These are phyloP conservation scores for Ceratocystis ficicola DNA, from an alignment of 2,329 filamentous ascomycete species.

Conservation along the genomic window DNA sequence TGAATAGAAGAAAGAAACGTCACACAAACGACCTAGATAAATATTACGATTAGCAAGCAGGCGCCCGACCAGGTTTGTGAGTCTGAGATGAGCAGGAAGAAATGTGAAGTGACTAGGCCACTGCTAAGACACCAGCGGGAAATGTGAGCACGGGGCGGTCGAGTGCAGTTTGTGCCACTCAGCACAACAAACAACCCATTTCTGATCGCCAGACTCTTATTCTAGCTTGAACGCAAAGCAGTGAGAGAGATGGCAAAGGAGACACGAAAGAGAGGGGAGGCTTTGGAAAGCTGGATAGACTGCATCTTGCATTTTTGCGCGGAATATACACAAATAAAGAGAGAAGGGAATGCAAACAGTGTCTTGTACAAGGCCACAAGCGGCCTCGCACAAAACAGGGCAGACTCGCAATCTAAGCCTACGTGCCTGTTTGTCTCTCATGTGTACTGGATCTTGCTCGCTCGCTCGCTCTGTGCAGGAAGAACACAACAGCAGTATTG, in stretches of 20 bases:
- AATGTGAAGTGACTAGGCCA: too few relatives aligned
- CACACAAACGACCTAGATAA: not conserved
- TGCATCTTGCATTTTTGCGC: not conserved
- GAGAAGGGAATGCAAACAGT: not conserved
- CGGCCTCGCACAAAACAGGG: not conserved
- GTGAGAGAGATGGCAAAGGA: not conserved
- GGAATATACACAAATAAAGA: too few relatives aligned
- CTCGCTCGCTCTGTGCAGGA: not conserved
- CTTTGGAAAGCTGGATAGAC: not conserved
- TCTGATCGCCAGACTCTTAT: too few relatives aligned
- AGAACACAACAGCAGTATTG: not conserved
- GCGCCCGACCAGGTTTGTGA: not conserved
- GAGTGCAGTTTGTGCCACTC: not conserved
- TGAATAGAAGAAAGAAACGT: constrained; percentile 2
- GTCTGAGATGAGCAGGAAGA: too few relatives aligned
- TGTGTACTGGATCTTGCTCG: not conserved
- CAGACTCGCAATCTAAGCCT: not conserved
- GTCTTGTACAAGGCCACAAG: not conserved
- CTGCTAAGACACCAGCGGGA: not conserved
- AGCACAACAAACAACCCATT: too few relatives aligned
- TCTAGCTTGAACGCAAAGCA: too few relatives aligned
- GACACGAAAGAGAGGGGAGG: not conserved
- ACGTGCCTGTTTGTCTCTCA: not conserved
- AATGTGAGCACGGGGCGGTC: not conserved
- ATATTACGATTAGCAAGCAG: not conserved